Base-by-base conservation (phyloP, 148 eudicot genomes). In the Pouteria glomerata region DNA sequence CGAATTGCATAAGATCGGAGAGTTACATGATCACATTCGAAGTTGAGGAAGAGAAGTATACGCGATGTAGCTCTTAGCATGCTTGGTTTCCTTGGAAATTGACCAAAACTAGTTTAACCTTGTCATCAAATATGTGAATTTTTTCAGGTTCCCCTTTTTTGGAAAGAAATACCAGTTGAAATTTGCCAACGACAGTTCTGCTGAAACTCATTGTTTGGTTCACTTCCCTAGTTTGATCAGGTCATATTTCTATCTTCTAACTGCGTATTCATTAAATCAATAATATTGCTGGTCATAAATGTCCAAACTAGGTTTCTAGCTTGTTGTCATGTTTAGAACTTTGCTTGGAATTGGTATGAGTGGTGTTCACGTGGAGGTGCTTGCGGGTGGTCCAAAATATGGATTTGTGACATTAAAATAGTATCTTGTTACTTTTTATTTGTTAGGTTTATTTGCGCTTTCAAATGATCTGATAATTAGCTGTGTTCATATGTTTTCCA, bases 21-120 rank as follows among this genome's bases (percentile, higher is more conserved):
- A 92, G 85, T 80, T 95, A 95, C 84, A 90, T 92, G 94, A 95
- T 95, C 71, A 95, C 92, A 59, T 95, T 95, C 67, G 99, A 95
- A 84, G 88, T 87, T 31, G 99, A 95, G 87, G 99, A 95, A 78
- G 99, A 95, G 85, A 95, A 95, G 99, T 95, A 91, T 74, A 83
- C 59, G 47, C 70, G 66, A 24, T 65, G 35, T 56, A 58, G 33
- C 21, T 45, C 12, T 62, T 21, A 29, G 33, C 42, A 29, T 75
- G 21, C 64, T 72, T 53, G 10, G 15, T 41, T 74, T 34, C 35
- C 52, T 8, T 60, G 31, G n/a, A 51, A 3, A 21, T 53, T 62
- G 19, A 41, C 35, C 34, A 27, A 48, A 34, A 24, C 48, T 23
- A 45, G 34, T 61, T 57, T 30, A 21, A 56, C 7, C 15, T 75